Base-by-base conservation (phyloP, 306 rosid genomes). In the Glycine tomentella region DNA sequence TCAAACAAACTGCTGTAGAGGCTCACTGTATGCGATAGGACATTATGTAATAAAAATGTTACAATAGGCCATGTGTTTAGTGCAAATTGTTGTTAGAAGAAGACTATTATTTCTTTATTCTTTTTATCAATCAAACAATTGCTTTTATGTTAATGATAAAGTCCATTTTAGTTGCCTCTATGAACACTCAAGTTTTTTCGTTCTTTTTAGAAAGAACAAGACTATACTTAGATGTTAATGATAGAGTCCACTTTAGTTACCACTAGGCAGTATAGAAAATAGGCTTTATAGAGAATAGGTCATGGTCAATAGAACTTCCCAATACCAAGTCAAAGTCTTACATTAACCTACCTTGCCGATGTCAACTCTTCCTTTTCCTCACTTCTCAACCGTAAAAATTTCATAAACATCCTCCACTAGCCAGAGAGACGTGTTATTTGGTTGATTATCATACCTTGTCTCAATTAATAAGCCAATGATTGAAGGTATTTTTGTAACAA, bases 271-370 rank as follows among this genome's bases (percentile, higher is more conserved):
- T 25, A 25, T 25, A 25, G 31, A 36, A n/a, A n/a, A 53, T n/a
- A 50, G 55, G 55, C 55, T 50, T 50, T 15, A 50, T 11, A 12
- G 55, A 11, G 10, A 42, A 50, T 50, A 0, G 55, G 15, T 50
- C 6, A 3, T 6, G 59, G 25, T 53, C 3, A 57, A 17, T 17
- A 57, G 10, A 57, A 15, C 34, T 17, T 15, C 9, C 12, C 34
- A 57, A 17, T 57, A 57, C 63, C 63, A 57, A 57, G 31, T 55
- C 31, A 52, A 53, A n/a, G 59, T n/a, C 59, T 53, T 53, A n/a
- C 9, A 53, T 14, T 13, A 49, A 12, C 56, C 15, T 12, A 51
- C 56, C 56, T 51, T 13, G 14, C 8, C 0, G 2, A 52, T 4
- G 17, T 14, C 17, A 46, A 49, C 14, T 48, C 52, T 52, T 52